A percentile compares a stretch with the other conserved stretches of the same genome.
phyloP scores from a whole-genome alignment of 2,329 filamentous ascomycete genomes.

The Cercospora zeina region DNA sequence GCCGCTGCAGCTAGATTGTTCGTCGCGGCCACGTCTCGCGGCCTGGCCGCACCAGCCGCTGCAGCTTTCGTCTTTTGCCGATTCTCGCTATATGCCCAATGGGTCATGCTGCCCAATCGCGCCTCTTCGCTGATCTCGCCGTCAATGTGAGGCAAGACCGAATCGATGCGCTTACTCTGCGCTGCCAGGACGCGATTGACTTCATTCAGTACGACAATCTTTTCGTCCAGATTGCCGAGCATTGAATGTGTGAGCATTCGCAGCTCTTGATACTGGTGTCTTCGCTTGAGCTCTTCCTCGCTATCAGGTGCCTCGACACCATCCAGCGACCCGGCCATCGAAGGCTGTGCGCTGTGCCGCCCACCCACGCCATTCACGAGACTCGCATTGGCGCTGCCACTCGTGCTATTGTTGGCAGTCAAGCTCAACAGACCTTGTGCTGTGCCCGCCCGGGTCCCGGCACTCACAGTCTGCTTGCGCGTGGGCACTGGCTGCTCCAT shows the following conservation, averaged over 20 bases:
- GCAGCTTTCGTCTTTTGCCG: constrained; percentile 56
- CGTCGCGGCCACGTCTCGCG: constrained; percentile 74
- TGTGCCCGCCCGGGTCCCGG: constrained; percentile 15
- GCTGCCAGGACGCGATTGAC: constrained; percentile 86
- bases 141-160: constrained; percentile 82
- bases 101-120: constrained; percentile 83
- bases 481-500: constrained; percentile 49
- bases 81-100: constrained; percentile 94
- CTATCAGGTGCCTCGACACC: constrained; percentile 33
- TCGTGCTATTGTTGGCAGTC: constrained; percentile 45
- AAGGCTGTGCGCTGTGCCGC: constrained; percentile 31
- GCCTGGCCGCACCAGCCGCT: constrained; percentile 67
- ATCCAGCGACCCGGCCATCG: constrained; percentile 30
- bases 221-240: constrained; percentile 90
- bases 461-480: constrained; percentile 28
- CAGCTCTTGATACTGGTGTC: constrained; percentile 65
- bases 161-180: constrained; percentile 80
- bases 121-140: constrained; percentile 92
- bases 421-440: constrained; percentile 40
- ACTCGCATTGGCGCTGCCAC: constrained; percentile 43
- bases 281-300: constrained; percentile 53
- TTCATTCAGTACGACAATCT: constrained; percentile 92
- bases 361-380: constrained; percentile 41
- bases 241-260: constrained; percentile 78
- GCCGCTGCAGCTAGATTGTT: constrained; percentile 69